Conservation (phyloP, 192 early-diverging fungal genomes). For the Entomortierella beljakovae region DNA sequence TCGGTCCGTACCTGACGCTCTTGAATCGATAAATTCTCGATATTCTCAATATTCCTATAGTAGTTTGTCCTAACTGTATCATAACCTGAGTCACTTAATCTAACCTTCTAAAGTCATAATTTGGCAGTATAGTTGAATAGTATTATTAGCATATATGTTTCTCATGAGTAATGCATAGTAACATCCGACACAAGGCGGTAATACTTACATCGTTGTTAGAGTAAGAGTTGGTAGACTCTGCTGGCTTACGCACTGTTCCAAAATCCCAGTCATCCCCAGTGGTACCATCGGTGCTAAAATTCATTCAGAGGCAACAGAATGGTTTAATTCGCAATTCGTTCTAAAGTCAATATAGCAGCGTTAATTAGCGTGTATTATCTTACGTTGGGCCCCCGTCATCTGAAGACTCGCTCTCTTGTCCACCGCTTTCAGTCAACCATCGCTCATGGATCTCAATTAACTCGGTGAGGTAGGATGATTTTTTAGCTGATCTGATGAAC, state of each 20-base stretch:
- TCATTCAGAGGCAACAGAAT: not conserved
- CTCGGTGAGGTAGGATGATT: slow-evolving; percentile 86
- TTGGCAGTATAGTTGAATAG: too few species aligned
- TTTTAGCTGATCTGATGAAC: slow-evolving; percentile 88
- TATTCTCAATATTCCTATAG: slow-evolving; percentile 14
- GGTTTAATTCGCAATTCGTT: too few species aligned
- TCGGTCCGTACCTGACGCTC: slow-evolving; percentile 18
- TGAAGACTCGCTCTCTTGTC: slow-evolving; percentile 60
- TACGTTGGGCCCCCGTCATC: slow-evolving; percentile 58
- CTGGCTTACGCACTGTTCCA: slow-evolving; percentile 60
- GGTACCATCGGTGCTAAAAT: slow-evolving; percentile 37
- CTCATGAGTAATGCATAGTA: too few species aligned
- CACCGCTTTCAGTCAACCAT: slow-evolving; percentile 73
- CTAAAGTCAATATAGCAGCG: too few species aligned
- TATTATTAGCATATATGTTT: too few species aligned
- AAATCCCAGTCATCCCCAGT: slow-evolving; percentile 68
- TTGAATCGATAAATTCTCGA: slow-evolving; percentile 30
- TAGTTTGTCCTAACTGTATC: slow-evolving; percentile 48
- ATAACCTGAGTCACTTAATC: slow-evolving; percentile 49
- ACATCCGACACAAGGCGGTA: too few species aligned
- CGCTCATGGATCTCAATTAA: slow-evolving; percentile 86
- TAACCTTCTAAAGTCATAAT: slow-evolving; percentile 7
- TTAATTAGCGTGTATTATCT: not conserved
- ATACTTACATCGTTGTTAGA: slow-evolving; percentile 22
- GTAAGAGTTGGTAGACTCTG: slow-evolving; percentile 3